Percentiles rank a stretch among this genome's conserved stretches.
Conservation (phyloP, 148 eudicot genomes). For the Cornus suecica region DNA sequence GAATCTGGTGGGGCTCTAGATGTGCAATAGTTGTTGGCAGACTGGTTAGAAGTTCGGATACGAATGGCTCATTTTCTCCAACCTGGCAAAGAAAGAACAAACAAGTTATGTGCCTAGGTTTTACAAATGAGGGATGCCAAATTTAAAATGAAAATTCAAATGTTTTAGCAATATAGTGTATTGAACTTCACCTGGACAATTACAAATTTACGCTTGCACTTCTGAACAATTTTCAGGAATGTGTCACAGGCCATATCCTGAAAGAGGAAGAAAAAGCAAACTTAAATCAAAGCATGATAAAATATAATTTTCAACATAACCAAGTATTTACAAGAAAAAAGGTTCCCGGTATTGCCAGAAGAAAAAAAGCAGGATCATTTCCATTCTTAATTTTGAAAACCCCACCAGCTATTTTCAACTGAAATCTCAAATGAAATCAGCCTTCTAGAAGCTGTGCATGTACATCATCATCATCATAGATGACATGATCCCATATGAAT, state of each 20-base stretch:
- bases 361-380: neutral
- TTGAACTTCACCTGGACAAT: slow-evolving; percentile 59
- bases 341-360: too few relatives aligned
- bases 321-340: neutral
- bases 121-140: neutral
- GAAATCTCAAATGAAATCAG: neutral
- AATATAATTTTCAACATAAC: neutral
- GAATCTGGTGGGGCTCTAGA: slow-evolving; percentile 92
- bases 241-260: slow-evolving; percentile 99
- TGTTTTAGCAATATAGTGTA: neutral
- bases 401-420: neutral
- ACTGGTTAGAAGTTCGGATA: slow-evolving; percentile 87
- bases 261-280: neutral
- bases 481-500: too few relatives aligned
- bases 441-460: neutral
- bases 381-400: neutral
- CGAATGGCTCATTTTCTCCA: slow-evolving; percentile 97
- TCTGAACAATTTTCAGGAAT: slow-evolving; percentile 94
- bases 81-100: slow-evolving; percentile 43
- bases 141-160: neutral
- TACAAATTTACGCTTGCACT: slow-evolving; percentile 97
- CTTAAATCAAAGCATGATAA: neutral
- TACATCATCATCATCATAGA: too few relatives aligned
- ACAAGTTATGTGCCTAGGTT: neutral
- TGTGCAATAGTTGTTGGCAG: slow-evolving; percentile 86